Evolutionary conservation across 2,329 filamentous ascomycete genomes (phyloP), one percentile per base, ranked within the genome.

Genomic region (Penicillium sp.): DNA sequence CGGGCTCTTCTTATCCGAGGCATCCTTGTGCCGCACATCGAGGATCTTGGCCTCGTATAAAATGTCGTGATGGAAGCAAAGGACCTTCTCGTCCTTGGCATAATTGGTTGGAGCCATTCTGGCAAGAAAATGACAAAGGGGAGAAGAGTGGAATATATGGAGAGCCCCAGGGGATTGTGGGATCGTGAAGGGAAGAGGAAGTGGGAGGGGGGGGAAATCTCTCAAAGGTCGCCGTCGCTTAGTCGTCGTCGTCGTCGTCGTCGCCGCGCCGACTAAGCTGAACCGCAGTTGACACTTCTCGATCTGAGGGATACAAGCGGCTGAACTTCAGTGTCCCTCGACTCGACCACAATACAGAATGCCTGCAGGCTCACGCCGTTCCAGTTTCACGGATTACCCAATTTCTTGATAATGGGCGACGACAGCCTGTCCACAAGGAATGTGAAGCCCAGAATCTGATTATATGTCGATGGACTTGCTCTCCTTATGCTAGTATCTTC

Each of bases 21-120:
- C 73, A 59, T 88, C 85, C 69, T 83, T 81, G 74, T 80, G 78
- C 66, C 83, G 86, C 31, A 90, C 82, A 63, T 97, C 93, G 63
- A 96, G 85, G 52, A 99, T 88, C 78, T 98, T 98, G 65, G 95
- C 95, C 77, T 99, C 95, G 73, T 99, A 99, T 51, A 99, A 86
- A 78, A 98, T 87, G 71, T 98, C 93, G 78, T 93, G 91, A 74
- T 99, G 95, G 73, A 98, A 98, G 80, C 95, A 99, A 31, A 98
- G 86, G 37, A 96, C 92, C 72, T 90, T 91, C 81, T 99, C 95
- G 72, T 98, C 92, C 71, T 87, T 88, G 58, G 77, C 77, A 70
- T 85, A 89, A n/a, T 33, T 39, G 19, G 21, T 50, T 24, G 48
- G 33, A 2, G 33, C 48, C 48, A 50, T 50, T 29, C 6, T 63